A percentile compares a stretch with the other conserved stretches of the same genome.
Conservation (phyloP, 2,329 filamentous ascomycete species). For the Laburnicola sp. region DNA sequence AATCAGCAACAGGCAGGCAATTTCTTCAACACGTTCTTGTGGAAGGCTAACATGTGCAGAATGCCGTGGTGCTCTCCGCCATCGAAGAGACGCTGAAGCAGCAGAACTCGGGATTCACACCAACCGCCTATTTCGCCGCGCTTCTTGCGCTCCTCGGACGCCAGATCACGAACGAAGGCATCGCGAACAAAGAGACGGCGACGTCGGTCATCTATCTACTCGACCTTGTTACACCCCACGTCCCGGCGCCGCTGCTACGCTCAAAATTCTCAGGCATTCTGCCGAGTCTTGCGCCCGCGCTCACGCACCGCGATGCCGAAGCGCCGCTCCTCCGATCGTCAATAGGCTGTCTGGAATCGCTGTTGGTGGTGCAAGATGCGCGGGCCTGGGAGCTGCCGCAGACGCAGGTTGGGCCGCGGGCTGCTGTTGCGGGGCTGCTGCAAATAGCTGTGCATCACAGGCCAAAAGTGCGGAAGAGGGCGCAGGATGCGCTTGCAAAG, state of each 20-base stretch:
- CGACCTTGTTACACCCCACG: constrained; percentile 83
- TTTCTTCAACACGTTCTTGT: not conserved
- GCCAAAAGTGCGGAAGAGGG: constrained; percentile 91
- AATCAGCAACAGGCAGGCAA: constrained; percentile 82
- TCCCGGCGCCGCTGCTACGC: constrained; percentile 83
- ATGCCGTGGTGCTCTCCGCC: constrained; percentile 81
- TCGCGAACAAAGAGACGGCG: constrained; percentile 78
- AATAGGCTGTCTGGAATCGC: constrained; percentile 90
- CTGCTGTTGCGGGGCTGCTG: constrained; percentile 83
- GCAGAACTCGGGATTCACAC: constrained; percentile 78
- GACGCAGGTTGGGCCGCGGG: constrained; percentile 79
- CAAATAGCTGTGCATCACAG: constrained; percentile 82
- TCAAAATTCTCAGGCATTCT: constrained; percentile 96
- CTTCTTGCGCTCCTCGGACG: constrained; percentile 84
- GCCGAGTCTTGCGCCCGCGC: constrained; percentile 77
- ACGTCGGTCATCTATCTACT: constrained; percentile 92
- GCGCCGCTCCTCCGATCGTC: constrained; percentile 83
- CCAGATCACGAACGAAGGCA: constrained; percentile 66
- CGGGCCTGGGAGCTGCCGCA: constrained; percentile 85
- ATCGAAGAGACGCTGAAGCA: constrained; percentile 91
- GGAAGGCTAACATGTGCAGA: constrained; percentile 54
- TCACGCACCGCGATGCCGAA: constrained; percentile 79
- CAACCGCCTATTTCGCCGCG: constrained; percentile 95
- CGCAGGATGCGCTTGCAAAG: constrained; percentile 83
- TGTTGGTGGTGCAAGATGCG: constrained; percentile 85